Evolutionary conservation across 257 asterid species (phyloP), one percentile per base, ranked within the genome.

Genomic region (Ajuga chamaepitys): DNA sequence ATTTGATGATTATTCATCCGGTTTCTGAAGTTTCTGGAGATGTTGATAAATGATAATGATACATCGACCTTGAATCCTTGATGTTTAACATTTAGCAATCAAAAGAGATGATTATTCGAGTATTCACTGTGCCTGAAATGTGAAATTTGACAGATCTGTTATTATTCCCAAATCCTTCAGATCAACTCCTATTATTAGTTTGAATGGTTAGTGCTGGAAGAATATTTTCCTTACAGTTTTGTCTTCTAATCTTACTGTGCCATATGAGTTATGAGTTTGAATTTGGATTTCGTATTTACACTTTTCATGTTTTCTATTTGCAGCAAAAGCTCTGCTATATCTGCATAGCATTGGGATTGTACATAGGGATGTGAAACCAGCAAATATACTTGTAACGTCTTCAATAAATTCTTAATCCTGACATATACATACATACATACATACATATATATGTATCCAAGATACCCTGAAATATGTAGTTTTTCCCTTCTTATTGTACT

Each of bases 331-430:
- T 73, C 78, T 93, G 81, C 81, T 77, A 57, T 89, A 87, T 81
- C 90, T 89, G 70, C 97, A 89, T 81, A 81, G 70, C 77, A 95
- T 93, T 70, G 97, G 97, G 79, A 83, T 93, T 75, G 85, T 93
- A 58, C 99, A 93, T 72, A 86, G 99, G 80, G 99, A 93, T 83
- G 95, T 93, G 74, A 93, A 93, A 84, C 99, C 99, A 16, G 86
- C 95, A 79, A 93, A 93, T 80, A 83, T 93, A 79, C 99, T 93
- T 59, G 99, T 93, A 93, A 93, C 80, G 77, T 66, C 75, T 68
- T 75, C 56, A 53, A 20, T 45, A 44, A 58, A 65, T 52, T 68
- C 72, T 54, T 62, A 52, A 51, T 69, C 26, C 13, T 61, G 55
- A 53, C 66, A 22, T 64, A 14, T 21, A 55, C n/a, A n/a, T n/a